phyloP scores from a whole-genome alignment of 1,139 yeast genomes.

The Taphrina pruni region DNA sequence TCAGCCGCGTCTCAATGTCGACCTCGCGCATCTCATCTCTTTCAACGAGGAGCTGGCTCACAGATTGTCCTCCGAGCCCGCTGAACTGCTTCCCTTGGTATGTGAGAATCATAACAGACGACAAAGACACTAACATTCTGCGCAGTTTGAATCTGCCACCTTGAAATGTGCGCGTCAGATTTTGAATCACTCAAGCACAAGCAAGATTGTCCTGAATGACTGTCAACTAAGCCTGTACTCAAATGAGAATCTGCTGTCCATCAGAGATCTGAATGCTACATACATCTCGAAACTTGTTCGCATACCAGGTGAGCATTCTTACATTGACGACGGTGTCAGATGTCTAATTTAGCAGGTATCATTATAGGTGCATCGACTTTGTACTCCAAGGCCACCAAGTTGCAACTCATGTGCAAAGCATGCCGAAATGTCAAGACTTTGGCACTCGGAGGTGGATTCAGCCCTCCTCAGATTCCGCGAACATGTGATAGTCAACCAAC shows the following conservation, averaged over 20 bases:
- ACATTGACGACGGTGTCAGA: background rate
- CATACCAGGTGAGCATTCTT: constrained; percentile 66
- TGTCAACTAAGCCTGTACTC: constrained; percentile 84
- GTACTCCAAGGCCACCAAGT: constrained; percentile 82
- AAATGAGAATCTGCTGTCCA: constrained; percentile 71
- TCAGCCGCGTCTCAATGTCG: constrained; percentile 73
- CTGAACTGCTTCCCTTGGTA: constrained; percentile 77
- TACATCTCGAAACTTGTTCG: constrained; percentile 89
- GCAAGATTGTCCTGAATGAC: constrained; percentile 68
- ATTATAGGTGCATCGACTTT: constrained; percentile 89
- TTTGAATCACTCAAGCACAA: constrained; percentile 60
- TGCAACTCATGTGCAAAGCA: constrained; percentile 83
- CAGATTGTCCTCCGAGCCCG: constrained; percentile 81
- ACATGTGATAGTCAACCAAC: constrained; percentile 65
- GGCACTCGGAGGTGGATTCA: constrained; percentile 74
- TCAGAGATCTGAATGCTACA: constrained; percentile 83
- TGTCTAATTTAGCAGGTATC: constrained; percentile 53
- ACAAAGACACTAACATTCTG: background rate
- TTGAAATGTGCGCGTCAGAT: constrained; percentile 88
- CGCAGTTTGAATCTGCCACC: constrained; percentile 77
- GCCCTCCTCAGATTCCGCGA: constrained; percentile 78
- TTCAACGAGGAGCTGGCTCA: constrained; percentile 90
- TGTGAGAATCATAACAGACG: constrained; percentile 6
- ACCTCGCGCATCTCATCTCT: constrained; percentile 82
- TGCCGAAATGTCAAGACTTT: constrained; percentile 81